phyloP scores from a whole-genome alignment of 768 basidiomycete species.

The Russula olivacea region DNA sequence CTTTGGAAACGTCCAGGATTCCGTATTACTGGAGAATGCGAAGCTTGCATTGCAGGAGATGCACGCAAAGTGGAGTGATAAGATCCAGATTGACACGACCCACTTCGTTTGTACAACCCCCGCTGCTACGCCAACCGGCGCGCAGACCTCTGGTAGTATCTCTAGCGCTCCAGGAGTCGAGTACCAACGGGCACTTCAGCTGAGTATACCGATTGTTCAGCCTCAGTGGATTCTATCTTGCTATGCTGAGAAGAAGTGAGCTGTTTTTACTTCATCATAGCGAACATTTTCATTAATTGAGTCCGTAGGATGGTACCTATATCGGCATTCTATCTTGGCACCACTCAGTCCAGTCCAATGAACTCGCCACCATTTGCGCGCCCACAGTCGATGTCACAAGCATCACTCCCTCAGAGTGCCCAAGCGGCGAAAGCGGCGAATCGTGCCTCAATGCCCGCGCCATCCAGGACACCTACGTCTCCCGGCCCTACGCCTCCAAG shows the following conservation, averaged over 20 bases:
- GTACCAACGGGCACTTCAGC: slow-evolving; percentile 90
- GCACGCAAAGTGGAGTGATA: slow-evolving; percentile 85
- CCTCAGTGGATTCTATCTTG: slow-evolving; percentile 95
- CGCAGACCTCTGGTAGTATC: slow-evolving; percentile 47
- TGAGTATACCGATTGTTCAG: slow-evolving; percentile 91
- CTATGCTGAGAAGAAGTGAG: slow-evolving; percentile 71
- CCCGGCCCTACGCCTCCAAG: slow-evolving; percentile 38
- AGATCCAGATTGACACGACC: slow-evolving; percentile 95
- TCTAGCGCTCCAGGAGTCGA: slow-evolving; percentile 68
- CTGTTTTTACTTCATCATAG: slow-evolving; percentile 25
- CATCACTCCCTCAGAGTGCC: slow-evolving; percentile 39
- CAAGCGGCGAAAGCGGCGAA: slow-evolving; percentile 37
- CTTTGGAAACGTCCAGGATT: slow-evolving; percentile 85
- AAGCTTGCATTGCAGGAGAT: slow-evolving; percentile 78
- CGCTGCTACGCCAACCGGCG: slow-evolving; percentile 56
- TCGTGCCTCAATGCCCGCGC: slow-evolving; percentile 64
- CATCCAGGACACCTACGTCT: slow-evolving; percentile 41
- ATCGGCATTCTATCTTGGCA: slow-evolving; percentile 73
- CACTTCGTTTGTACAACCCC: slow-evolving; percentile 97
- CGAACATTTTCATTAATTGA: slow-evolving; percentile 5
- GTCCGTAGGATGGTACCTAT: slow-evolving; percentile 79
- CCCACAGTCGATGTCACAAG: slow-evolving; percentile 75
- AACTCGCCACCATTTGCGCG: slow-evolving; percentile 39
- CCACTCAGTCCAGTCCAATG: slow-evolving; percentile 46
- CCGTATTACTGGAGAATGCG: slow-evolving; percentile 68